phyloP scores from a whole-genome alignment of 306 rosid genomes.

The Acacia confusa region DNA sequence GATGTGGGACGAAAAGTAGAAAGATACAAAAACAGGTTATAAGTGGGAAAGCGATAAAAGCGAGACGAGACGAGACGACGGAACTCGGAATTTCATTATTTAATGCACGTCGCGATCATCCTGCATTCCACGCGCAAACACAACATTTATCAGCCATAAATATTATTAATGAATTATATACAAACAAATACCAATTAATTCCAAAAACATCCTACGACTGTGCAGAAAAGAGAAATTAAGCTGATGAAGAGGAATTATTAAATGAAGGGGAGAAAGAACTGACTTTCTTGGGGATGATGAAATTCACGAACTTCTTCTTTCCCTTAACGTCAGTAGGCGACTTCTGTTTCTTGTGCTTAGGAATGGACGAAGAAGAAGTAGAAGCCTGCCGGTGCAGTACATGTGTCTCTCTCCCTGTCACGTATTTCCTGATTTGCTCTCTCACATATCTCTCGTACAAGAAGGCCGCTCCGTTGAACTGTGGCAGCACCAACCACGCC shows the following conservation, averaged over 20 bases:
- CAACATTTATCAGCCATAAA: neutral
- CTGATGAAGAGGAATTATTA: too few species aligned
- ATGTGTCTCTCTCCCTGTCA: slow-evolving; percentile 6
- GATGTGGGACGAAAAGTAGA: neutral
- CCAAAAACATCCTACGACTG: neutral
- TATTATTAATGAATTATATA: neutral
- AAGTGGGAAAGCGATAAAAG: neutral
- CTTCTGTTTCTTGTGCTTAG: neutral
- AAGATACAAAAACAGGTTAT: neutral
- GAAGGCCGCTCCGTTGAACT: slow-evolving; percentile 88
- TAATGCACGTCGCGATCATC: slow-evolving; percentile 53
- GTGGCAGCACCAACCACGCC: slow-evolving; percentile 90
- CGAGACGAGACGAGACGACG: neutral
- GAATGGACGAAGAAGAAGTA: neutral
- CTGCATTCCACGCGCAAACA: slow-evolving; percentile 23
- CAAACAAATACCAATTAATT: neutral
- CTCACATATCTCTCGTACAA: slow-evolving; percentile 78
- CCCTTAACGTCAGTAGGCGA: slow-evolving; percentile 37
- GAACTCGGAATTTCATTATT: neutral
- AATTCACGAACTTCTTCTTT: slow-evolving; percentile 57
- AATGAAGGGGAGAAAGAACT: slow-evolving; percentile 21
- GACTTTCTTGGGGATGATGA: slow-evolving; percentile 62
- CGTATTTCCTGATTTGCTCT: slow-evolving; percentile 50
- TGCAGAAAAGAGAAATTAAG: too few species aligned
- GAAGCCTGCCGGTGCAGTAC: neutral